Conservation (phyloP, 148 eudicot genomes). For the Vaccinium myrtillus region DNA sequence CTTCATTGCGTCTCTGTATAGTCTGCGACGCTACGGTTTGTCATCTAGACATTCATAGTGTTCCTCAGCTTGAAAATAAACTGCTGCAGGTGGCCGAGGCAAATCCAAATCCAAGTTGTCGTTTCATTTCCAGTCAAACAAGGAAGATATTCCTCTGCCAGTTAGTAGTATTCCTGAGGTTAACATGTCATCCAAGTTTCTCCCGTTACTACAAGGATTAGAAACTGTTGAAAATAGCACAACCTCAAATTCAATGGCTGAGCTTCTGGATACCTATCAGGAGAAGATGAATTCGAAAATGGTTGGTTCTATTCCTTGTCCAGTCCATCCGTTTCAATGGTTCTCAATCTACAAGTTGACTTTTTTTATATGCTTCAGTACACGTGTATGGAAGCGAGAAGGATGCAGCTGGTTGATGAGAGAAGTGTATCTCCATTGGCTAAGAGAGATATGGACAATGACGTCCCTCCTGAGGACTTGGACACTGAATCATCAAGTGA, state of each 20-base stretch:
- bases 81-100: slow-evolving; percentile 43
- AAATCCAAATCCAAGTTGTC: slow-evolving; percentile 32
- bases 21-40: not conserved
- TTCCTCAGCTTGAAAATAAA: slow-evolving; percentile 2
- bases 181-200: slow-evolving; percentile 28
- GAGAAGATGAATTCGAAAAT: slow-evolving; percentile 34
- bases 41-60: slow-evolving; percentile 4
- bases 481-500: slow-evolving; percentile 53
- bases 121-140: slow-evolving; percentile 36
- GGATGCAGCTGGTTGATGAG: slow-evolving; percentile 18
- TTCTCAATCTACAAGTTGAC: not conserved
- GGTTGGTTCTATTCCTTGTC: slow-evolving; percentile 34
- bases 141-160: slow-evolving; percentile 24
- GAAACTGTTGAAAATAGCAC: slow-evolving; percentile 25
- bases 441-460: slow-evolving; percentile 29
- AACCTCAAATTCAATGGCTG: slow-evolving; percentile 37
- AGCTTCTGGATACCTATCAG: slow-evolving; percentile 54
- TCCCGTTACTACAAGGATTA: slow-evolving; percentile 32
- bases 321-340: not conserved
- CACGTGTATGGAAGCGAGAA: slow-evolving; percentile 33
- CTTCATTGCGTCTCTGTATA: not conserved
- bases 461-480: slow-evolving; percentile 48
- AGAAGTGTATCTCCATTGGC: slow-evolving; percentile 28
- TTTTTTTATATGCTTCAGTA: slow-evolving; percentile 25
- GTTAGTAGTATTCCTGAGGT: slow-evolving; percentile 22